These are phyloP conservation scores for Puccinia triticina DNA, from an alignment of 1,284 basidiomycete genomes.

Conservation along the genomic window DNA sequence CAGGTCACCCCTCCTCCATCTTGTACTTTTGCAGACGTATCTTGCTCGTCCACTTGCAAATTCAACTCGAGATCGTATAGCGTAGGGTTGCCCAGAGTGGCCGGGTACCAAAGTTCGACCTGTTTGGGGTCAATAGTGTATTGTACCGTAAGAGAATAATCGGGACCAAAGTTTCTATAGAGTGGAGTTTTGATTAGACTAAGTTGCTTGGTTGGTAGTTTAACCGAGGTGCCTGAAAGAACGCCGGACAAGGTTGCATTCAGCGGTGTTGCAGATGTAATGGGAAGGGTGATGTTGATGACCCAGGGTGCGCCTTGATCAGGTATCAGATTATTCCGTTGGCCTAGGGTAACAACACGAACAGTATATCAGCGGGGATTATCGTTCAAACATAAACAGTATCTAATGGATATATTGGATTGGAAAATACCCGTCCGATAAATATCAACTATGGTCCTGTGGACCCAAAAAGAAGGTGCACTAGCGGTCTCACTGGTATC, in stretches of 20 bases:
- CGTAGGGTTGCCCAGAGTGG: slow-evolving; percentile 53
- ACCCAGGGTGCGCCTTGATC: slow-evolving; percentile 56
- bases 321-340: slow-evolving; percentile 55
- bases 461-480: slow-evolving; percentile 33
- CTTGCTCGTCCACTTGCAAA: slow-evolving; percentile 36
- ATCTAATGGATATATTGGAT: no score
- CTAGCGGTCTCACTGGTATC: not conserved
- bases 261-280: slow-evolving; percentile 34
- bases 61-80: slow-evolving; percentile 54
- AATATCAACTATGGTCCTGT: slow-evolving; percentile 44
- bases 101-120: slow-evolving; percentile 57
- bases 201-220: slow-evolving; percentile 22
- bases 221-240: slow-evolving; percentile 45
- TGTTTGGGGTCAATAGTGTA: slow-evolving; percentile 45
- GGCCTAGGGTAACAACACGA: slow-evolving; percentile 51
- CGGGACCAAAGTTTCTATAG: slow-evolving; percentile 52
- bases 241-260: slow-evolving; percentile 51
- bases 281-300: slow-evolving; percentile 56
- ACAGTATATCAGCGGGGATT: not conserved
- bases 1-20: slow-evolving; percentile 46
- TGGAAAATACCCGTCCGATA: slow-evolving; percentile 43
- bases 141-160: slow-evolving; percentile 53
- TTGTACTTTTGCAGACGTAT: no score
- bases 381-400: no score
- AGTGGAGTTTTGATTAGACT: not conserved